Evolutionary conservation across 495 filamentous ascomycete species (phyloP), one percentile per base, ranked within the genome.

Genomic region (Penicillium atrosanguineum): DNA sequence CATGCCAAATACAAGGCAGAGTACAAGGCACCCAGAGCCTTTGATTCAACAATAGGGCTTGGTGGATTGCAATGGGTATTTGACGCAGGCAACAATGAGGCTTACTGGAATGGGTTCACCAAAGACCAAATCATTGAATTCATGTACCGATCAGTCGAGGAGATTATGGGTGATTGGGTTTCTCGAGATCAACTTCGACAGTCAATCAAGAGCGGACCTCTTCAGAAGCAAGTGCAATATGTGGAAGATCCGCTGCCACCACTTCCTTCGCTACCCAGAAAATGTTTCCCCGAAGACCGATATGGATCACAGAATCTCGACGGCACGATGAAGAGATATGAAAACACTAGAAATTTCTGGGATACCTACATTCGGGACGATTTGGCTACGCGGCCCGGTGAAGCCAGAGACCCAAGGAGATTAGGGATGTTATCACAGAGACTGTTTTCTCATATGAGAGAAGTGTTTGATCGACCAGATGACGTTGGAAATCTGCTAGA

Each of bases 51-150:
- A 9, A 29, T 48, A 6, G 57, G 57, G 14, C 61, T 64, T 15
- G 53, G 44, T 4, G 26, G 20, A 2, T 42, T 69, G 19, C 11
- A 52, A 15, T 71, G 69, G 69, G 43, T 31, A 6, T 68, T 71
- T 38, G 66, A 71, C 3, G 38, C 62, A 18, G 69, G 66, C n/a
- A 18, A 54, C 12, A 2, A 26, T 0, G 11, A 23, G 16, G 20
- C n/a, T 3, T 11, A 1, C 8, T 60, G 55, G 54, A 45, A 50
- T 9, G 44, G 47, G 0, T 28, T 60, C 42, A 43, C 43, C 6
- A 2, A 44, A 25, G 53, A 50, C 2, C 19, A 50, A 42, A 44
- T 70, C 6, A 44, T 52, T 44, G 55, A 55, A 11, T 57, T 52
- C 25, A 64, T 59, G 37, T 61, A 60, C 31, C 40, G 9, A n/a